Evolutionary conservation across 2,329 filamentous ascomycete genomes (phyloP).

Genomic region (Alternaria triticina): DNA sequence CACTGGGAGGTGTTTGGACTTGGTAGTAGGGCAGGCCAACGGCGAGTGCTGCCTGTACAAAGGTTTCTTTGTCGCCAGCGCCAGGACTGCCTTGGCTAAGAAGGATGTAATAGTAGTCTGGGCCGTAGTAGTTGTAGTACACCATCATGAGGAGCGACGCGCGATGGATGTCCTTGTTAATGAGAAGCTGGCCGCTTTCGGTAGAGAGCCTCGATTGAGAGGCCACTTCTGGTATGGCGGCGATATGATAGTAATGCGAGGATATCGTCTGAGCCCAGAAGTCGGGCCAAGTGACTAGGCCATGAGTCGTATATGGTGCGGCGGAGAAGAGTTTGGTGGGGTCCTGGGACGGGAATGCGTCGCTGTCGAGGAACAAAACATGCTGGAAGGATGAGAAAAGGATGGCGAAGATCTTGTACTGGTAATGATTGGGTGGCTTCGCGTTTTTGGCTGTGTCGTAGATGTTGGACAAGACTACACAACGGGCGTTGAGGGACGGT

Average conservation of each 20-base stretch:
- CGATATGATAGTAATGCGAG: slow-evolving; percentile 55
- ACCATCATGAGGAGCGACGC: slow-evolving; percentile 57
- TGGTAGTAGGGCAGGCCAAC: slow-evolving; percentile 51
- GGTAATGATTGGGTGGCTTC: slow-evolving; percentile 46
- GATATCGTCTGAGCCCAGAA: slow-evolving; percentile 56
- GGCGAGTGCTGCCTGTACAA: slow-evolving; percentile 54
- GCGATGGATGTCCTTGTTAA: slow-evolving; percentile 57
- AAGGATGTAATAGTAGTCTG: slow-evolving; percentile 58
- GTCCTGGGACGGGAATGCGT: slow-evolving; percentile 59
- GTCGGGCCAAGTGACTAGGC: slow-evolving; percentile 65
- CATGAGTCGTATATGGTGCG: slow-evolving; percentile 59
- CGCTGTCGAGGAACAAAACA: slow-evolving; percentile 65
- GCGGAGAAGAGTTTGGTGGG: slow-evolving; percentile 57
- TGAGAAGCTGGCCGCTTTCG: slow-evolving; percentile 58
- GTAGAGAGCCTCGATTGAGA: slow-evolving; percentile 47
- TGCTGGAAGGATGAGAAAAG: slow-evolving; percentile 66
- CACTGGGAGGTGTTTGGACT: slow-evolving; percentile 42
- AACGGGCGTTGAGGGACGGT: slow-evolving; percentile 49
- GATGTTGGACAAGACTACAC: slow-evolving; percentile 42
- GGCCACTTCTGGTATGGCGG: slow-evolving; percentile 42
- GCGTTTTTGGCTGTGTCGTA: slow-evolving; percentile 21
- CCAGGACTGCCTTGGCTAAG: slow-evolving; percentile 53
- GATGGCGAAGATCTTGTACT: slow-evolving; percentile 64
- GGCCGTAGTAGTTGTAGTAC: slow-evolving; percentile 64
- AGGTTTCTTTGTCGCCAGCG: slow-evolving; percentile 59